These are phyloP conservation scores for Anthracocystis panici-leucophaei DNA, from an alignment of 1,284 basidiomycete species.

Conservation along the genomic window DNA sequence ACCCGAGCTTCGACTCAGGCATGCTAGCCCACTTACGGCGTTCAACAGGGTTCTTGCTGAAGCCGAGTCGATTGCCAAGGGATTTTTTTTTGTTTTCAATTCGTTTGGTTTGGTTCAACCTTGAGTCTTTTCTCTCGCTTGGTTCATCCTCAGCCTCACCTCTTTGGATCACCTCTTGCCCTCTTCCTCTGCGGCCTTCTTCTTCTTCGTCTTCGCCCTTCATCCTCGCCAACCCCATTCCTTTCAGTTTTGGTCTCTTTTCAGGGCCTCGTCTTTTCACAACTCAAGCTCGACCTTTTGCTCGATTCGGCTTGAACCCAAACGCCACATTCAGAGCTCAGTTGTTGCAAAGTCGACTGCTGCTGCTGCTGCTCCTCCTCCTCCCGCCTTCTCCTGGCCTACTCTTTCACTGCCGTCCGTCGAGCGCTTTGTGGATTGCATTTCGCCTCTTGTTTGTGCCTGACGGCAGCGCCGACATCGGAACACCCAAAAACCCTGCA, in stretches of 20 bases:
- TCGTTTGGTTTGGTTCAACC: slow-evolving; percentile 22
- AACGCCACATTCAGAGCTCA: too few species aligned
- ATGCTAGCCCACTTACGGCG: background rate
- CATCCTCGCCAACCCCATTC: background rate
- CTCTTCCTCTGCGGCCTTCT: background rate
- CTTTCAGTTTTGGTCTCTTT: too few species aligned
- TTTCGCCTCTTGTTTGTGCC: too few species aligned
- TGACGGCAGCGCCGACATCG: slow-evolving; percentile 1
- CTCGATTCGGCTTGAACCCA: too few species aligned
- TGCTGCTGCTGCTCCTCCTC: background rate
- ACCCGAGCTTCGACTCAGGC: slow-evolving; percentile 3
- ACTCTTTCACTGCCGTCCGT: background rate
- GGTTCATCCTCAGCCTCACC: background rate
- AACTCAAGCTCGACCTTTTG: too few species aligned
- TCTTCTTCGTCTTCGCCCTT: background rate
- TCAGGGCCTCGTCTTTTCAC: too few species aligned
- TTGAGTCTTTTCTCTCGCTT: slow-evolving; percentile 17
- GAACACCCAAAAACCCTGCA: background rate
- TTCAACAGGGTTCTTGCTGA: background rate
- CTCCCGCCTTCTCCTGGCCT: background rate
- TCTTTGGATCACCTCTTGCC: background rate
- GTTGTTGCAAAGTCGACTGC: too few species aligned
- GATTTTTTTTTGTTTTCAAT: slow-evolving; percentile 1
- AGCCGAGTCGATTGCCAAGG: slow-evolving; percentile 1
- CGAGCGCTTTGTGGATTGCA: background rate